Evolutionary conservation across 331 rosid species (phyloP), one percentile per base, ranked within the genome.

Genomic region (Pyrus hybrid): DNA sequence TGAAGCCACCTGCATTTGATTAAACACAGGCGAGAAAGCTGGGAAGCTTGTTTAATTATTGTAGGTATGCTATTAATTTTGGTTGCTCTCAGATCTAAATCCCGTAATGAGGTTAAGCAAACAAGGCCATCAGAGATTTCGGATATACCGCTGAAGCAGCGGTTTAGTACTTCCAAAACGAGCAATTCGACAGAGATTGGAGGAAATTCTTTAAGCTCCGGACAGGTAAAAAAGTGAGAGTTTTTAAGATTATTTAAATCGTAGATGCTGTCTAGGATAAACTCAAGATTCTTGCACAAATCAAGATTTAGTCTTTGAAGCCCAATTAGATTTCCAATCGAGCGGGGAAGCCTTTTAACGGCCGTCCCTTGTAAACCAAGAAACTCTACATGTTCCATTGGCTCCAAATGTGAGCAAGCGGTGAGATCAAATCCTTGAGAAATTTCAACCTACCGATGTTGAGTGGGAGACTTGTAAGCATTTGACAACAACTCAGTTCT

Each of bases 1-100:
- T 8, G 35, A 70, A 85, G 88, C 53, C 67, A 66, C 56, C 23
- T 82, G 54, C 88, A 85, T 54, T 32, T 69, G 26, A 62, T 68
- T 63, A 82, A 12, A 77, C 53, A 60, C 62, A 85, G 82, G 20
- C 57, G 45, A 56, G 73, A 72, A 26, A 85, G 72, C 43, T 35
- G 61, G 1, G 86, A 66, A 49, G 64, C 78, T 45, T 76, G 78
- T 67, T 69, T 79, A 66, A 79, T 76, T 78, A 82, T 58, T 53
- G 78, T 18, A 70, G 80, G 84, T 25, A 84, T 32, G 57, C 70
- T 70, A 60, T 47, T 37, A 32, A 80, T 63, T 57, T 35, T 47
- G 73, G 76, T 82, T 72, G 67, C 84, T 18, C 64, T 64, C 8
- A 85, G 76, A 32, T 74, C 70, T 67, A 84, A 41, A 25, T 35